A percentile compares a stretch with the other conserved stretches of the same genome.
Evolutionary conservation across 2,329 filamentous ascomycete species (phyloP).

Genomic region (Pestalotiopsis fici): DNA sequence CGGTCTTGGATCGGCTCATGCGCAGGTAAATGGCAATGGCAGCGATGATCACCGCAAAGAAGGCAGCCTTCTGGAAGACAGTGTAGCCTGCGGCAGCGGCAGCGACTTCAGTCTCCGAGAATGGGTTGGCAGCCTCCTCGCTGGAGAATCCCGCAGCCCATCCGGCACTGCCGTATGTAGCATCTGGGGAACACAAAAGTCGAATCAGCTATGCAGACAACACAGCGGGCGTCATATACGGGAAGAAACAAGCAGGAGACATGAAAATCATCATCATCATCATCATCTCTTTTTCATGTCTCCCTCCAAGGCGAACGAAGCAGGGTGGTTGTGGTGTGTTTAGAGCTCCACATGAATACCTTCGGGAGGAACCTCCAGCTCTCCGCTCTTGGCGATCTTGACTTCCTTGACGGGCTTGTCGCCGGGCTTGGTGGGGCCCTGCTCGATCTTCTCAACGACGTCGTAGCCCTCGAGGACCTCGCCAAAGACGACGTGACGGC

Average conservation of each 20-base stretch:
- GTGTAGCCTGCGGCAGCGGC: slow-evolving; percentile 38
- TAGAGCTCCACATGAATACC: slow-evolving; percentile 92
- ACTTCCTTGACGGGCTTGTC: slow-evolving; percentile 71
- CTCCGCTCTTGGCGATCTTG: slow-evolving; percentile 82
- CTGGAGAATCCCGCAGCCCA: slow-evolving; percentile 37
- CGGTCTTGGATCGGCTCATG: slow-evolving; percentile 34
- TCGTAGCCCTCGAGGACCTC: slow-evolving; percentile 88
- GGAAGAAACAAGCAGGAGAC: slow-evolving; percentile 9
- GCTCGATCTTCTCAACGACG: slow-evolving; percentile 77
- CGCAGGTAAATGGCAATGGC: slow-evolving; percentile 47
- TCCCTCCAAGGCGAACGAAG: slow-evolving; percentile 16
- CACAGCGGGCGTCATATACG: slow-evolving; percentile 17
- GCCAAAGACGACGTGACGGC: slow-evolving; percentile 83
- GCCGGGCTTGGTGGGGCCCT: slow-evolving; percentile 61
- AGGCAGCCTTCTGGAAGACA: slow-evolving; percentile 48
- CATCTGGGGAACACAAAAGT: slow-evolving; percentile 23
- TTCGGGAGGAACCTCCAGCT: slow-evolving; percentile 82
- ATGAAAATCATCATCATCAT: not conserved
- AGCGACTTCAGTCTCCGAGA: slow-evolving; percentile 20
- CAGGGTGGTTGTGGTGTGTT: slow-evolving; percentile 33
- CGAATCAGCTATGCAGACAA: slow-evolving; percentile 34
- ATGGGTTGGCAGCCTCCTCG: slow-evolving; percentile 28
- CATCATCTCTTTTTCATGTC: too few relatives aligned
- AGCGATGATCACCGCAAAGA: slow-evolving; percentile 49
- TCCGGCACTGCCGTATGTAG: slow-evolving; percentile 35